Evolutionary conservation across 768 basidiomycete genomes (phyloP), one percentile per base, ranked within the genome.

Genomic region (Mycena epipterygia): DNA sequence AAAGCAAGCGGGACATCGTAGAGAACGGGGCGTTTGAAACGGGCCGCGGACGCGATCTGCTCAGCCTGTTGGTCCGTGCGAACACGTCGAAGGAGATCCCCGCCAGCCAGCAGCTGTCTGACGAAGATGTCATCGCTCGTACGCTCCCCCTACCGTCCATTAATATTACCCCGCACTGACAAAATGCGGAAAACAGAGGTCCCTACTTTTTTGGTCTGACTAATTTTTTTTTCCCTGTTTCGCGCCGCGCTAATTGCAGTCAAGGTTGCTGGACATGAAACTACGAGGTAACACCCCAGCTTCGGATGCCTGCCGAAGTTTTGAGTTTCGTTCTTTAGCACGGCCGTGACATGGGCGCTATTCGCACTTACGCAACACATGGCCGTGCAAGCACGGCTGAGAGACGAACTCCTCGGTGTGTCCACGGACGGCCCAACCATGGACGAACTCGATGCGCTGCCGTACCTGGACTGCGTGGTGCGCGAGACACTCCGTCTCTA

Each of bases 401-500:
- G 91, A 0, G 83, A 87, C 0, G 92, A 94, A 73, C 81, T 91
- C 2, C 77, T 86, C 13, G 73, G 79, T 0, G 79, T 90, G 16
- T 74, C 82, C 1, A 89, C 88, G 0, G 88, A 92, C 13, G 87
- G 79, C 1, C 92, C 92, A 6, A 84, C 85, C 3, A 92, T 93
- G 89, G 93, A 94, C 30, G 85, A 90, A 32, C 85, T 95, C 2
- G 86, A 88, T 63, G 81, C 85, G 5, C 82, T 95, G 4, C 87
- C 90, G 0, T 93, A 93, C 73, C 88, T 95, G 19, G 93, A 93
- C 69, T 75, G 62, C 27, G 19, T 16, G 19, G 66, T 67, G 56
- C 66, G 66, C 7, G 66, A 67, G 41, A 59, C 66, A 21, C n/a
- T 67, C 7, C 48, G 66, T 11, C 5, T 60, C 23, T 13, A 67